A percentile compares a stretch with the other conserved stretches of the same genome.
These are phyloP conservation scores for Dacryopinax primogenitus DNA, from an alignment of 768 basidiomycete species.

Conservation along the genomic window DNA sequence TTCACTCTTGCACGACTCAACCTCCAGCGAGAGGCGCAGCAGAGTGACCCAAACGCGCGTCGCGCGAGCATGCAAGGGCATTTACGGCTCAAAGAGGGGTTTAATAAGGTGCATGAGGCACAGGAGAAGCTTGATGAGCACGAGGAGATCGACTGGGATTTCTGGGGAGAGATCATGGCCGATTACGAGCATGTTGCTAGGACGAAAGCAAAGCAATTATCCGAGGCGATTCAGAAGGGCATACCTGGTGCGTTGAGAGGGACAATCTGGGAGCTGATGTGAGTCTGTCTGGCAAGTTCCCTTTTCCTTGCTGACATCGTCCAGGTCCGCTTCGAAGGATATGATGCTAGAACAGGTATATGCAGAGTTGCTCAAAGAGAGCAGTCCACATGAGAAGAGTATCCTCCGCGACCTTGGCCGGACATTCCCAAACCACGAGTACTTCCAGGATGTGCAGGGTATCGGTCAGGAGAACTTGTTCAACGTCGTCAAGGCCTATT, in stretches of 20 bases:
- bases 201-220: slow-evolving; percentile 61
- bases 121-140: slow-evolving; percentile 24
- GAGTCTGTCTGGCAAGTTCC: slow-evolving; percentile 18
- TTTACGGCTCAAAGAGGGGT: slow-evolving; percentile 63
- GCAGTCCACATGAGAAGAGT: slow-evolving; percentile 83
- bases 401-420: slow-evolving; percentile 86
- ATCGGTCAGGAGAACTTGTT: slow-evolving; percentile 95
- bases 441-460: slow-evolving; percentile 87
- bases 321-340: slow-evolving; percentile 89
- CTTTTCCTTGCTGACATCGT: not conserved
- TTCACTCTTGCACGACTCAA: slow-evolving; percentile 46
- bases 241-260: slow-evolving; percentile 79
- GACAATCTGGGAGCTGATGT: slow-evolving; percentile 98
- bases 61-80: slow-evolving; percentile 50
- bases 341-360: slow-evolving; percentile 72
- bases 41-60: slow-evolving; percentile 28
- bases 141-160: slow-evolving; percentile 66
- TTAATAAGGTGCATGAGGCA: slow-evolving; percentile 51
- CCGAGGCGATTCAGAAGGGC: slow-evolving; percentile 80
- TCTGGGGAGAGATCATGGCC: slow-evolving; percentile 93
- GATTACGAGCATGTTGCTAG: slow-evolving; percentile 86
- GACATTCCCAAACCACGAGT: slow-evolving; percentile 95
- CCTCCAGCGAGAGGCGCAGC: slow-evolving; percentile 34
- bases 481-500: slow-evolving; percentile 96
- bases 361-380: slow-evolving; percentile 63